Conservation (phyloP, 257 asterid genomes). For the Ligustrum vulgare region DNA sequence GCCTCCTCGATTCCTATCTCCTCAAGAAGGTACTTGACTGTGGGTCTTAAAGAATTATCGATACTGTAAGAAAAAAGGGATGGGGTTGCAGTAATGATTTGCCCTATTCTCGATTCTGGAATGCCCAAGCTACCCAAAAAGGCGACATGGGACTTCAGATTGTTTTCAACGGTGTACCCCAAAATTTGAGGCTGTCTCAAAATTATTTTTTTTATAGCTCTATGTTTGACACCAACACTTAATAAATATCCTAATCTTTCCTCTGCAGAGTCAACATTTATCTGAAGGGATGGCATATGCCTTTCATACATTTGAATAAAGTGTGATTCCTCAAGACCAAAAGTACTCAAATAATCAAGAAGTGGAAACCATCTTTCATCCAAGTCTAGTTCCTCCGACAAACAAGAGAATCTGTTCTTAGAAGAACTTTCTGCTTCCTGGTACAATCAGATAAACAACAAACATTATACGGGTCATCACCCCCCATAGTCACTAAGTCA, state of each 20-base stretch:
- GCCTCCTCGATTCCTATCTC: slow-evolving; percentile 79
- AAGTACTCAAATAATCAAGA: slow-evolving; percentile 74
- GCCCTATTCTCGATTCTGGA: slow-evolving; percentile 86
- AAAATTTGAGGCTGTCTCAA: slow-evolving; percentile 92
- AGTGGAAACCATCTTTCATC: slow-evolving; percentile 82
- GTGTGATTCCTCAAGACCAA: slow-evolving; percentile 81
- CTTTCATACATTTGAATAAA: slow-evolving; percentile 88
- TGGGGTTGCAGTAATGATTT: slow-evolving; percentile 78
- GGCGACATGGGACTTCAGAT: slow-evolving; percentile 81
- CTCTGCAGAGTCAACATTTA: slow-evolving; percentile 70
- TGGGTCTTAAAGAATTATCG: slow-evolving; percentile 84
- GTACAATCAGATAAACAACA: slow-evolving; percentile 31
- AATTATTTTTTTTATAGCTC: slow-evolving; percentile 73
- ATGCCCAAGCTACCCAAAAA: slow-evolving; percentile 72
- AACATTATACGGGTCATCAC: slow-evolving; percentile 8
- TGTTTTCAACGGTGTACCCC: slow-evolving; percentile 79
- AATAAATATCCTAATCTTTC: slow-evolving; percentile 78
- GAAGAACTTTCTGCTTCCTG: slow-evolving; percentile 45
- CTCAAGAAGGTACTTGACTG: slow-evolving; percentile 75
- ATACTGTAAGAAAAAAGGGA: slow-evolving; percentile 91
- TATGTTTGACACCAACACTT: slow-evolving; percentile 79
- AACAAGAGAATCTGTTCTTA: slow-evolving; percentile 46
- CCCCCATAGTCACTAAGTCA: not conserved
- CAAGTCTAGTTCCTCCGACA: slow-evolving; percentile 73
- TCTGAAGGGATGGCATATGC: slow-evolving; percentile 95